A percentile compares a stretch with the other conserved stretches of the same genome.
These are phyloP conservation scores for Trypanosoma melophagium DNA, from an alignment of 208 protist species.

Conservation along the genomic window DNA sequence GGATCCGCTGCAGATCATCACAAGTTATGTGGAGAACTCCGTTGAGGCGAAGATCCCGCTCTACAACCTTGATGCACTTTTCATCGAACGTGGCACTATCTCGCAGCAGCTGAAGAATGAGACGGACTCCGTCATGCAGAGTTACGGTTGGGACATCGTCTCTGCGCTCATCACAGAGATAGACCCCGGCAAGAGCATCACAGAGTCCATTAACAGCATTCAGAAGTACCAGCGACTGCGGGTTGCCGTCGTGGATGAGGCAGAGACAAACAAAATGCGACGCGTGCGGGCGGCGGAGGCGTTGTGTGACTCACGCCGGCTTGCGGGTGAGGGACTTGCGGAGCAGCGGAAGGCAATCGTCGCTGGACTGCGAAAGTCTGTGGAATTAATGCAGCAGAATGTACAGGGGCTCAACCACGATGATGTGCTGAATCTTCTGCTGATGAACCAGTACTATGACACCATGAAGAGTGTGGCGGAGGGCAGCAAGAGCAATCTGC, in stretches of 20 bases:
- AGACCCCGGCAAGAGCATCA: conserved; percentile 54
- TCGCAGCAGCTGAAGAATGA: conserved; percentile 72
- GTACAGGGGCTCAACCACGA: conserved; percentile 44
- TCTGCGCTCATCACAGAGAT: conserved; percentile 78
- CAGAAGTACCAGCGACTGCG: conserved; percentile 69
- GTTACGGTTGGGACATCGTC: conserved; percentile 75
- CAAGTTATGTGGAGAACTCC: conserved; percentile 70
- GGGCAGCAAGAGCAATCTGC: conserved; percentile 37
- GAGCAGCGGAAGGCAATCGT: conserved; percentile 77
- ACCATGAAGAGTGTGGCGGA: conserved; percentile 55
- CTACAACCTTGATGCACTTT: conserved; percentile 81
- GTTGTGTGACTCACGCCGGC: conserved; percentile 54
- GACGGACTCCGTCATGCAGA: conserved; percentile 50
- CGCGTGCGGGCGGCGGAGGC: conserved; percentile 76
- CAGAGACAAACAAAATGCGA: conserved; percentile 71
- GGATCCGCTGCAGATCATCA: conserved; percentile 46
- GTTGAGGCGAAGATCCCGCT: conserved; percentile 66
- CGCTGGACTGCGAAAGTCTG: conserved; percentile 53
- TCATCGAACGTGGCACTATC: conserved; percentile 73
- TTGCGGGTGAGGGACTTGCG: conserved; percentile 55
- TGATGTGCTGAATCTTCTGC: conserved; percentile 68
- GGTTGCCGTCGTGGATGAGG: conserved; percentile 73
- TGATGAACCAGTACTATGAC: conserved; percentile 87
- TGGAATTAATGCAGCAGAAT: conserved; percentile 43
- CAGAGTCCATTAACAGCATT: conserved; percentile 74